Conservation (phyloP, 257 asterid genomes). For the Petrea volubilis region DNA sequence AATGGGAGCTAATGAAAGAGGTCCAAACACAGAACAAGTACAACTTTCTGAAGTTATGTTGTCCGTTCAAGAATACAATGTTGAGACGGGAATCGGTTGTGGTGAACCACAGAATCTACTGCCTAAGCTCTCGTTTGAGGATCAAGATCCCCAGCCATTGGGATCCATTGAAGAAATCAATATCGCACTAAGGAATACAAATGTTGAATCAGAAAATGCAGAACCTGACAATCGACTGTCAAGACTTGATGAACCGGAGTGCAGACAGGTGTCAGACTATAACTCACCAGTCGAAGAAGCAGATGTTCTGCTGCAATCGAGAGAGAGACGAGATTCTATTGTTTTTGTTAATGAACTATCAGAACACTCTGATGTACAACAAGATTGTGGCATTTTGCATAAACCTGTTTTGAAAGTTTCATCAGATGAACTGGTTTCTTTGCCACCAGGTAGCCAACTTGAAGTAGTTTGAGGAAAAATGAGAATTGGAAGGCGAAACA, state of each 20-base stretch:
- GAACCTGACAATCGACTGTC: slow-evolving; percentile 16
- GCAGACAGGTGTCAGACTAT: background rate
- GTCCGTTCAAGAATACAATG: slow-evolving; percentile 28
- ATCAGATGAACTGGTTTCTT: slow-evolving; percentile 4
- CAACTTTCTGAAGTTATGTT: slow-evolving; percentile 14
- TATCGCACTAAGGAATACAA: background rate
- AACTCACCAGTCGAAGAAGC: slow-evolving; percentile 20
- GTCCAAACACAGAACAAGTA: slow-evolving; percentile 12
- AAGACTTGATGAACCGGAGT: slow-evolving; percentile 14
- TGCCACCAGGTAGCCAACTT: slow-evolving; percentile 20
- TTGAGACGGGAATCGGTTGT: slow-evolving; percentile 8
- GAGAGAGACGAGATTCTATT: slow-evolving; percentile 15
- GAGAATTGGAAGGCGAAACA: slow-evolving; percentile 25
- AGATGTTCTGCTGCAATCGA: background rate
- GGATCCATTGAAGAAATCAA: background rate
- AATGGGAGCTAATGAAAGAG: slow-evolving; percentile 20
- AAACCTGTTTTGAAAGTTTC: slow-evolving; percentile 17
- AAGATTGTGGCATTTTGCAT: slow-evolving; percentile 23
- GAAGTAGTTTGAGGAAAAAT: slow-evolving; percentile 33
- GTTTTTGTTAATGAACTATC: slow-evolving; percentile 18
- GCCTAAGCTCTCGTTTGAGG: slow-evolving; percentile 17
- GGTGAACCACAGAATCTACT: slow-evolving; percentile 15
- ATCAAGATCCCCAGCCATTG: slow-evolving; percentile 4
- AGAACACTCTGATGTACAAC: slow-evolving; percentile 13
- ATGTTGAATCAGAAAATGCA: slow-evolving; percentile 3